Conservation (phyloP, 108 stramenopile species). For the Nitzschia palea region DNA sequence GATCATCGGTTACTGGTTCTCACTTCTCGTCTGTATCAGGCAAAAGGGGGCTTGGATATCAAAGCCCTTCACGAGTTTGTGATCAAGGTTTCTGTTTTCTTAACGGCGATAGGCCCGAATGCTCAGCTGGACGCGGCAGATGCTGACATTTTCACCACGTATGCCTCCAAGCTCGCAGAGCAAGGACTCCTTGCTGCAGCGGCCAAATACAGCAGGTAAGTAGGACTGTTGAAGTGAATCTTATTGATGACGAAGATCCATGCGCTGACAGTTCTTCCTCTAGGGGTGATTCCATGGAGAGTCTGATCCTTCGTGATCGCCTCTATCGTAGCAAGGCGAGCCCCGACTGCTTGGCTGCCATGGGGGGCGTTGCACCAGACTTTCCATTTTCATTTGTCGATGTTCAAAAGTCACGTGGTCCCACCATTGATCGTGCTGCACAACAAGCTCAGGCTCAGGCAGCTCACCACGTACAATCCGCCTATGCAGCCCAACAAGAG, state of each 20-base stretch:
- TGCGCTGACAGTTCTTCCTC: neutral
- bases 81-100: conserved; percentile 88
- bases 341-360: conserved; percentile 52
- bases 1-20: neutral
- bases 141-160: conserved; percentile 75
- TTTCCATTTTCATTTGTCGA: conserved; percentile 67
- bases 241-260: neutral
- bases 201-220: conserved; percentile 68
- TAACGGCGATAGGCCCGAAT: conserved; percentile 60
- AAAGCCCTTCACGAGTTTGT: conserved; percentile 90
- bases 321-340: conserved; percentile 70
- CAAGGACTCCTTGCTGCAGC: conserved; percentile 90
- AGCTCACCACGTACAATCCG: conserved; percentile 21
- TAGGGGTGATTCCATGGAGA: conserved; percentile 46
- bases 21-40: neutral
- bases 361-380: conserved; percentile 64
- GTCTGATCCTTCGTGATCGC: conserved; percentile 69
- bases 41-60: conserved; percentile 50
- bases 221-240: neutral
- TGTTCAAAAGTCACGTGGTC: conserved; percentile 54
- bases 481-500: conserved; percentile 26
- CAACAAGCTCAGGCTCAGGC: conserved; percentile 19
- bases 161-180: conserved; percentile 85
- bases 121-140: conserved; percentile 57
- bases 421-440: neutral